Evolutionary conservation across 2,329 filamentous ascomycete genomes (phyloP), one percentile per base, ranked within the genome.

Genomic region (Fusarium dimerum): DNA sequence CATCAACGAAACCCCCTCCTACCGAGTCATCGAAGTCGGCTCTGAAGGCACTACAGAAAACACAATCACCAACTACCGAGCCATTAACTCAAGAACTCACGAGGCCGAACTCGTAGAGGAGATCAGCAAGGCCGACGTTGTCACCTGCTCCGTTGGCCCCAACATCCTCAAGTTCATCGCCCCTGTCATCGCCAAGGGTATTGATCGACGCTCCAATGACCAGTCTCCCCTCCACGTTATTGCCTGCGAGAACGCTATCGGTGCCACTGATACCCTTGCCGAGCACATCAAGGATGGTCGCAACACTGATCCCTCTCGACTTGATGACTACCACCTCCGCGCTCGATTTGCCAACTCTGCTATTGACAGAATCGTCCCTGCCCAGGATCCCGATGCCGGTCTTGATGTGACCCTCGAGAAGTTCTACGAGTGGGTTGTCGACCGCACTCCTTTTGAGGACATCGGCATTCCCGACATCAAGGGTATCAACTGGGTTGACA

Each of bases 401-500:
- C 82, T 99, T 42, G 87, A 97, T 68, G 94, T 99, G 62, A 92
- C 88, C 67, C 92, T 99, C 44, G 94, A 99, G 82, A 94, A 94
- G 77, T 99, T 97, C 81, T 97, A 90, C 78, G 94, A 99, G 79
- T 99, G 94, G 94, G 93, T 94, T 39, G 92, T 99, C 47, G 94
- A 99, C 70, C 78, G 85, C 71, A 88, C 85, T 42, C 93, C 93
- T 2, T 97, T 97, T 74, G 81, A 86, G 59, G 83, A 87, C 58
- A 77, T 82, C 56, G 72, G 72, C 32, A 69, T 73, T 16, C 92
- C 92, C 6, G 75, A 83, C 16, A 93, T 99, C 67, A 75, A 94
- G 61, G 93, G 92, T 54, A 87, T 97, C 71, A 89, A 96, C 77
- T 97, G 90, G 85, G 94, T 97, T 54, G 86, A 91, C 60, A 82